Evolutionary conservation across 257 asterid species (phyloP).

Genomic region (Haberlea rhodopensis): DNA sequence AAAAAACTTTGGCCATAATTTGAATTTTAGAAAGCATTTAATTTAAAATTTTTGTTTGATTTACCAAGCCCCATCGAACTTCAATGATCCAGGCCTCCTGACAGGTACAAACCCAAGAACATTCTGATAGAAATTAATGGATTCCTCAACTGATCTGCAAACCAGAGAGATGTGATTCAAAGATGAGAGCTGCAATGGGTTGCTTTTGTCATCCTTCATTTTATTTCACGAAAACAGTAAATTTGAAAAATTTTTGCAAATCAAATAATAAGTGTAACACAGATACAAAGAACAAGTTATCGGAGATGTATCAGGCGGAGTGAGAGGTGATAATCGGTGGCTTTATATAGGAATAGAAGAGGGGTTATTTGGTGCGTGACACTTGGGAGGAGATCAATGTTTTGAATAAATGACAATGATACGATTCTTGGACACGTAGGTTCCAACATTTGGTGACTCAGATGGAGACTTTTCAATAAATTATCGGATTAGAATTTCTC

Average conservation of each 20-base stretch:
- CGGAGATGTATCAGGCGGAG: too few species aligned
- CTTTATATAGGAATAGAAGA: neutral
- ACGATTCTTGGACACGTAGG: neutral
- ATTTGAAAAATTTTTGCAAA: neutral
- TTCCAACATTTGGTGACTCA: neutral
- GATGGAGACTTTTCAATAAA: too few species aligned
- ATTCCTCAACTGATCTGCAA: constrained; percentile 76
- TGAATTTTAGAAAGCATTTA: neutral
- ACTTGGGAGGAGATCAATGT: neutral
- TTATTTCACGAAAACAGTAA: neutral
- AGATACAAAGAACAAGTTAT: too few species aligned
- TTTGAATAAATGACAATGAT: neutral
- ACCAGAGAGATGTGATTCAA: constrained; percentile 83
- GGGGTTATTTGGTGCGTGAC: too few species aligned
- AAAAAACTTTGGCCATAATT: neutral
- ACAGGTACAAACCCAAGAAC: constrained; percentile 88
- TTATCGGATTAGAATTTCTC: too few species aligned
- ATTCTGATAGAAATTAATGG: constrained; percentile 63
- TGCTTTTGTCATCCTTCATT: constrained; percentile 61
- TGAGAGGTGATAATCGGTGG: neutral
- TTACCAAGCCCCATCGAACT: constrained; percentile 93
- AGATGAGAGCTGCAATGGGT: constrained; percentile 77
- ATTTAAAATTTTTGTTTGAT: neutral
- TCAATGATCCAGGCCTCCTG: constrained; percentile 80
- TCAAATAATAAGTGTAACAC: neutral